Evolutionary conservation across 164 flowering plant species (phyloP).

Genomic region (Vitis amurensis): DNA sequence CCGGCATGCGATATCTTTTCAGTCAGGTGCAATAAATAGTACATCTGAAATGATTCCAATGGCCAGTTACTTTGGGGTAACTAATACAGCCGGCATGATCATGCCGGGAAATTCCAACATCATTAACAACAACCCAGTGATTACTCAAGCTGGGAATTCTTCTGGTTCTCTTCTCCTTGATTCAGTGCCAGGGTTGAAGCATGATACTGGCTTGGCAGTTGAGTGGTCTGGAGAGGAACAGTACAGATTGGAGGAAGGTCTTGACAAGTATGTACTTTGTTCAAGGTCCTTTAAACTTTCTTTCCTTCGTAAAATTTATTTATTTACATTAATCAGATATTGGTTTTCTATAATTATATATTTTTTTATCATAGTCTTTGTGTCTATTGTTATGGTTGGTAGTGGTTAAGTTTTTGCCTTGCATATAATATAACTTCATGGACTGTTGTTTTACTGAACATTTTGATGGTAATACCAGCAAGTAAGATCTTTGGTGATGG

Average conservation of each 20-base stretch:
- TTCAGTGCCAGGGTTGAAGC: constrained; percentile 57
- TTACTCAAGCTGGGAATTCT: constrained; percentile 36
- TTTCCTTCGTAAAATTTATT: too few species aligned
- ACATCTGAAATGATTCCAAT: constrained; percentile 41
- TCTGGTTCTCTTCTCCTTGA: constrained; percentile 51
- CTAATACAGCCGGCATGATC: constrained; percentile 31
- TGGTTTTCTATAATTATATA: too few species aligned
- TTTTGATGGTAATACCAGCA: background rate
- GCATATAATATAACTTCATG: background rate
- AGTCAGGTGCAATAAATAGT: constrained; percentile 45
- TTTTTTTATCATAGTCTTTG: too few species aligned
- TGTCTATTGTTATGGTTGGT: too few species aligned
- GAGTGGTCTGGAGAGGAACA: constrained; percentile 94
- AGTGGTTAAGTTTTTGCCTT: too few species aligned
- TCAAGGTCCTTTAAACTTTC: background rate
- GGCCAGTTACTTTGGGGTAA: constrained; percentile 35
- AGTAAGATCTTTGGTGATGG: too few species aligned
- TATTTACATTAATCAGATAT: too few species aligned
- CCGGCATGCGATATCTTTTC: constrained; percentile 54
- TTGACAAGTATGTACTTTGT: constrained; percentile 62
- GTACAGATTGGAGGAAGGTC: constrained; percentile 76
- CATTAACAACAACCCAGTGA: constrained; percentile 27
- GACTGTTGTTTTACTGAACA: background rate
- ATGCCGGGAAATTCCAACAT: constrained; percentile 38
- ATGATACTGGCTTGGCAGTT: constrained; percentile 71